phyloP scores from a whole-genome alignment of 2,329 filamentous ascomycete genomes.

The Pezicula neosporulosa region DNA sequence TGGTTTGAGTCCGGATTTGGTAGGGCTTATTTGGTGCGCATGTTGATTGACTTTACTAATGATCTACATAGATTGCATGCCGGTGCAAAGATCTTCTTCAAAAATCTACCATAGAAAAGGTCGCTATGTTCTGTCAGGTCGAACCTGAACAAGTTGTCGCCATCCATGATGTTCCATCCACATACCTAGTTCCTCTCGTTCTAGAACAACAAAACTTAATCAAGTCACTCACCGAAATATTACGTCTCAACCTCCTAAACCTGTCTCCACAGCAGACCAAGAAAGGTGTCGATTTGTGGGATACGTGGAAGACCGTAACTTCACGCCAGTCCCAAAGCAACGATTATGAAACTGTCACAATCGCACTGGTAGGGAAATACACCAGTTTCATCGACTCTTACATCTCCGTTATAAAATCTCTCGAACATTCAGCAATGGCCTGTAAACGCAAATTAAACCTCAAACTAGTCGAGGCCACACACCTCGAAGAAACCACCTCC shows the following conservation, averaged over 20 bases:
- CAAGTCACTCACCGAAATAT: slow-evolving; percentile 57
- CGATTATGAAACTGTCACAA: slow-evolving; percentile 66
- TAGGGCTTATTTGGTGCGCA: too few relatives aligned
- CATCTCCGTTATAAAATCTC: slow-evolving; percentile 75
- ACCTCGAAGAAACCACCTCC: slow-evolving; percentile 64
- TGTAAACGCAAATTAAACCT: slow-evolving; percentile 77
- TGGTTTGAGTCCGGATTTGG: too few relatives aligned
- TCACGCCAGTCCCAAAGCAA: slow-evolving; percentile 54
- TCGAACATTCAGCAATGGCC: slow-evolving; percentile 89
- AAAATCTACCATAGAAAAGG: slow-evolving; percentile 73
- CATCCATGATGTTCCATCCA: slow-evolving; percentile 86
- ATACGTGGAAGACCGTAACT: slow-evolving; percentile 72
- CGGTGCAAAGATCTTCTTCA: slow-evolving; percentile 79
- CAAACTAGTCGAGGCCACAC: slow-evolving; percentile 81
- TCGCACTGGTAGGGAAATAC: slow-evolving; percentile 93
- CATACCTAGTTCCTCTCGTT: slow-evolving; percentile 90
- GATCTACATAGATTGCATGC: slow-evolving; percentile 73
- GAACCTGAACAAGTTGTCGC: slow-evolving; percentile 80
- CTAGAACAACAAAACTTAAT: slow-evolving; percentile 79
- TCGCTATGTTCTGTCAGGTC: slow-evolving; percentile 85
- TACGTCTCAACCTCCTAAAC: slow-evolving; percentile 57
- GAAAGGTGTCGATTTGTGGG: slow-evolving; percentile 69
- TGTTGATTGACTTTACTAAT: background rate
- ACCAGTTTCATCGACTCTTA: slow-evolving; percentile 82
- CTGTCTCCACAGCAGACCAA: slow-evolving; percentile 44